phyloP scores from a whole-genome alignment of 1,284 basidiomycete species.

The Ceratobasidium theobromae region DNA sequence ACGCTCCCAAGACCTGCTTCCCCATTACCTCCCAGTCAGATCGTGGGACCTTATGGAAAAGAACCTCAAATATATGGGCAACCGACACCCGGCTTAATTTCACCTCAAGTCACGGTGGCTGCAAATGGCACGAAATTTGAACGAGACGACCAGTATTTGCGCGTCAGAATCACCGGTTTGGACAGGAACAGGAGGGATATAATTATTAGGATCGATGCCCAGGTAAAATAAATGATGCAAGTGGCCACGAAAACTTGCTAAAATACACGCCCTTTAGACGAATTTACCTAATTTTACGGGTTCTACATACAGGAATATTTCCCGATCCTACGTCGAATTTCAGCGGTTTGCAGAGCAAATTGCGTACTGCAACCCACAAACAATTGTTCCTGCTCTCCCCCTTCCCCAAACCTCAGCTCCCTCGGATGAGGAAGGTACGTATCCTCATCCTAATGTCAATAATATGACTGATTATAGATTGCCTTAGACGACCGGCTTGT shows the following conservation, averaged over 20 bases:
- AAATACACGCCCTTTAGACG: too few relatives aligned
- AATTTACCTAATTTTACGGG: slow-evolving; percentile 90
- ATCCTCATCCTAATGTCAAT: background rate
- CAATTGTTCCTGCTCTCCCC: slow-evolving; percentile 88
- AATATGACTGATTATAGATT: background rate
- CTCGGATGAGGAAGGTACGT: slow-evolving; percentile 82
- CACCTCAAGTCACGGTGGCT: slow-evolving; percentile 61
- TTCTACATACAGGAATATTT: slow-evolving; percentile 85
- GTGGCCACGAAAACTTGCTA: too few relatives aligned
- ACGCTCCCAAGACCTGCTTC: slow-evolving; percentile 24
- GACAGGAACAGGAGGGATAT: slow-evolving; percentile 93
- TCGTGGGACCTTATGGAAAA: slow-evolving; percentile 57
- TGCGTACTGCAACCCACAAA: slow-evolving; percentile 81
- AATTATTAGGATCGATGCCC: slow-evolving; percentile 87
- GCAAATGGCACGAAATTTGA: slow-evolving; percentile 70
- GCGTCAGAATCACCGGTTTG: slow-evolving; percentile 82
- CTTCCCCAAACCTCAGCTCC: slow-evolving; percentile 90
- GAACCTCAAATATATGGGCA: slow-evolving; percentile 82
- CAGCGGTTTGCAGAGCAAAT: slow-evolving; percentile 88
- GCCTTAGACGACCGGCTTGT: slow-evolving; percentile 80
- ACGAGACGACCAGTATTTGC: slow-evolving; percentile 75
- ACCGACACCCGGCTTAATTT: slow-evolving; percentile 75
- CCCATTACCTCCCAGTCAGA: slow-evolving; percentile 23
- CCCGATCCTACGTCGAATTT: slow-evolving; percentile 87
- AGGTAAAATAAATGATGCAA: slow-evolving; percentile 61